A percentile compares a stretch with the other conserved stretches of the same genome.
Evolutionary conservation across 495 filamentous ascomycete species (phyloP).

Genomic region (Cudoniella acicularis): DNA sequence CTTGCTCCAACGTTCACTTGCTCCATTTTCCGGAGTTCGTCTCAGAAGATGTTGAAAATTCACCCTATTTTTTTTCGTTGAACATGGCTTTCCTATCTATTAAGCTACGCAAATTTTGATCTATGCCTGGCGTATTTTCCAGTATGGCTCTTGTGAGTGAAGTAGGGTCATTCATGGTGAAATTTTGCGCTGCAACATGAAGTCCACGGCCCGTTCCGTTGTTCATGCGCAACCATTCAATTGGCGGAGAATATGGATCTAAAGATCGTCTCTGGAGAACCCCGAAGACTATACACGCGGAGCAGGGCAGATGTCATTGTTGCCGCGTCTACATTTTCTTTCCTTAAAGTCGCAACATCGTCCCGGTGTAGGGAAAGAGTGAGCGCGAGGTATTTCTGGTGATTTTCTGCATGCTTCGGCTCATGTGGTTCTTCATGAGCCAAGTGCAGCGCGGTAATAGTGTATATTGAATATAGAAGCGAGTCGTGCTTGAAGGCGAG

Average conservation of each 20-base stretch:
- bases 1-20: conserved; percentile 28
- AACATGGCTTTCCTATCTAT: conserved; percentile 19
- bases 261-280: conserved; percentile 28
- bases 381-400: conserved; percentile 31
- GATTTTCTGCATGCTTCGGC: conserved; percentile 21
- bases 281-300: conserved; percentile 27
- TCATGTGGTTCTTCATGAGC: conserved; percentile 18
- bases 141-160: too few species aligned
- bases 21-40: conserved; percentile 9
- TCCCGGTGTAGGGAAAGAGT: conserved; percentile 34
- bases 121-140: too few species aligned
- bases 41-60: conserved; percentile 25
- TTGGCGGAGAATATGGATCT: conserved; percentile 34
- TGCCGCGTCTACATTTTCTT: conserved; percentile 33
- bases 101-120: too few species aligned
- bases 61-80: conserved; percentile 17
- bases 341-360: conserved; percentile 29
- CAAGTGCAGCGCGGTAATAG: conserved; percentile 33
- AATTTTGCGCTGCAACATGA: too few species aligned
- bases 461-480: conserved; percentile 34
- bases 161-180: too few species aligned
- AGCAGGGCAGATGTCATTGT: conserved; percentile 31
- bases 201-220: conserved; percentile 20
- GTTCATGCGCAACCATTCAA: conserved; percentile 33
- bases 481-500: conserved; percentile 33